Evolutionary conservation across 495 filamentous ascomycete species (phyloP).

Genomic region (Neurospora cerealis): DNA sequence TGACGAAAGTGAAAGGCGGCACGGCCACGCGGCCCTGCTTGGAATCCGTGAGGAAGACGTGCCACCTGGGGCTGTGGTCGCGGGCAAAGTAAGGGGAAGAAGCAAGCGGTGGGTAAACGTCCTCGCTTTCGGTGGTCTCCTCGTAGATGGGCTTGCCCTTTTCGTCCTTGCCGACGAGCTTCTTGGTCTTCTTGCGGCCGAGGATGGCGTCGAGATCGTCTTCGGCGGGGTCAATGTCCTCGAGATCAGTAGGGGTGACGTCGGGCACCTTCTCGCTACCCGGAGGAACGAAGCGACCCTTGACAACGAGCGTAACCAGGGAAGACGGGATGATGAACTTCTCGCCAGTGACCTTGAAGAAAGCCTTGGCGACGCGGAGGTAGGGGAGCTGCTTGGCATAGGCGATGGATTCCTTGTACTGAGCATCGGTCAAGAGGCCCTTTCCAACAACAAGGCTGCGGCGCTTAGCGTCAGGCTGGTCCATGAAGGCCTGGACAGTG

Average conservation of each 20-base stretch:
- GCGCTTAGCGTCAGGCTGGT: slow-evolving; percentile 61
- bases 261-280: slow-evolving; percentile 63
- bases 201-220: slow-evolving; percentile 82
- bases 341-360: slow-evolving; percentile 97
- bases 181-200: slow-evolving; percentile 65
- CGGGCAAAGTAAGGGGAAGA: slow-evolving; percentile 82
- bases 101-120: slow-evolving; percentile 69
- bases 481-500: slow-evolving; percentile 81
- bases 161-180: slow-evolving; percentile 44
- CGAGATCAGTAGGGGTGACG: slow-evolving; percentile 66
- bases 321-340: slow-evolving; percentile 85
- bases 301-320: slow-evolving; percentile 86
- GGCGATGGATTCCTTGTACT: slow-evolving; percentile 64
- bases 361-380: slow-evolving; percentile 81
- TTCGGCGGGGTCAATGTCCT: slow-evolving; percentile 87
- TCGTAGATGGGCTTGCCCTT: slow-evolving; percentile 41
- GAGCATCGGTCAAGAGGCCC: slow-evolving; percentile 58
- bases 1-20: slow-evolving; percentile 81
- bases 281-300: slow-evolving; percentile 87
- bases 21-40: slow-evolving; percentile 93
- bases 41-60: slow-evolving; percentile 85
- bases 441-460: slow-evolving; percentile 57
- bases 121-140: slow-evolving; percentile 38
- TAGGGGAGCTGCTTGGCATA: slow-evolving; percentile 75
- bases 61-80: slow-evolving; percentile 83